Percentiles rank a stretch among this genome's conserved stretches.
These are phyloP conservation scores for Hygrophila difformis DNA, from an alignment of 257 asterid genomes.

Conservation along the genomic window DNA sequence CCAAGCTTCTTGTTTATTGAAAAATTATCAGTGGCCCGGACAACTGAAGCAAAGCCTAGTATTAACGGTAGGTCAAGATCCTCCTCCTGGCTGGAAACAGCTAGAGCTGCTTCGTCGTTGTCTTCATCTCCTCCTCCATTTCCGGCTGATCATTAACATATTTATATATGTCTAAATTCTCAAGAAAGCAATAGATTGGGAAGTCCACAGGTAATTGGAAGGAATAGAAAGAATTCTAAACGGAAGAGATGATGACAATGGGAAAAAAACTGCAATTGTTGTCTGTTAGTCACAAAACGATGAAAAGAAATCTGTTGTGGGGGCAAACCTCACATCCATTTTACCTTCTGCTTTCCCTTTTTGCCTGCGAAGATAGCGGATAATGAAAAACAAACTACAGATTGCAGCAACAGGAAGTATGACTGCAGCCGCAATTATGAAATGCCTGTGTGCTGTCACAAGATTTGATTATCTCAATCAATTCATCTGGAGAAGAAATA, in stretches of 20 bases:
- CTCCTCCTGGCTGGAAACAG: background rate
- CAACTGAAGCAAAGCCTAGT: conserved; percentile 17
- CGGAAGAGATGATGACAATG: too few relatives aligned
- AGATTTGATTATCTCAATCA: too few relatives aligned
- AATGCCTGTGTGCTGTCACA: background rate
- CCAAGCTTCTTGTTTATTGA: conserved; percentile 23
- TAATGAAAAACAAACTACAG: background rate
- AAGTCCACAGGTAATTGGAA: too few relatives aligned
- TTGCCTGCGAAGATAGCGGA: background rate
- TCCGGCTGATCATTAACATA: background rate
- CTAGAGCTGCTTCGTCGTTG: too few relatives aligned
- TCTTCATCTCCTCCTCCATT: background rate
- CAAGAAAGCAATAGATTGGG: background rate
- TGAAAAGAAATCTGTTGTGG: background rate
- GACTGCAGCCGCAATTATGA: background rate
- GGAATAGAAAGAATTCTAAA: too few relatives aligned
- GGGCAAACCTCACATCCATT: background rate
- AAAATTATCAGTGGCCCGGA: conserved; percentile 27
- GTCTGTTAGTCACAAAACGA: background rate
- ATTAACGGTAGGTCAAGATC: conserved; percentile 26
- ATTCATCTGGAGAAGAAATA: background rate
- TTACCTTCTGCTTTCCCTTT: background rate
- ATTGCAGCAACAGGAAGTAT: background rate
- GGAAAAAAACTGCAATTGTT: too few relatives aligned
- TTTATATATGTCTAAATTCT: background rate